A percentile compares a stretch with the other conserved stretches of the same genome.
Evolutionary conservation across 2,329 filamentous ascomycete genomes (phyloP).

Genomic region (Xylaria sp.): DNA sequence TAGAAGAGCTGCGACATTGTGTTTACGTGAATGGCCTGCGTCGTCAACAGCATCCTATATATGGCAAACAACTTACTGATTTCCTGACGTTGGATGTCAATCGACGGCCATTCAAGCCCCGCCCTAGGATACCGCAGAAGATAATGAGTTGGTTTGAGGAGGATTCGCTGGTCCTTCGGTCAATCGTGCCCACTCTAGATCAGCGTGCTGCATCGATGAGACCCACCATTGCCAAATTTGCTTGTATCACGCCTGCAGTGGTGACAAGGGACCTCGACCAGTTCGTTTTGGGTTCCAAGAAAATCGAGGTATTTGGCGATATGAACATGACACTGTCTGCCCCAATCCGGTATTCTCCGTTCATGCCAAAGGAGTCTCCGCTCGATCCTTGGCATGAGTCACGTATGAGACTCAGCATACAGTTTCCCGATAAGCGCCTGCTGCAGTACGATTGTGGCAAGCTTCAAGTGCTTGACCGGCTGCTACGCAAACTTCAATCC

Average conservation of each 20-base stretch:
- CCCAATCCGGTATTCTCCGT: slow-evolving; percentile 61
- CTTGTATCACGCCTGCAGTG: slow-evolving; percentile 88
- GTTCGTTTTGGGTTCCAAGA: slow-evolving; percentile 67
- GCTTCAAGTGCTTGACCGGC: slow-evolving; percentile 83
- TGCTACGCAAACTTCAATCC: slow-evolving; percentile 84
- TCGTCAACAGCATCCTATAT: slow-evolving; percentile 80
- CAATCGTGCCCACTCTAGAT: slow-evolving; percentile 75
- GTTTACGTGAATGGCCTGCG: slow-evolving; percentile 82
- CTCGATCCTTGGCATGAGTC: slow-evolving; percentile 91
- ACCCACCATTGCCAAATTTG: slow-evolving; percentile 82
- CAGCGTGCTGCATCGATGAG: slow-evolving; percentile 76
- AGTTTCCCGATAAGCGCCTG: slow-evolving; percentile 95
- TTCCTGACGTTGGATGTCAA: slow-evolving; percentile 70
- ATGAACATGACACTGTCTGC: slow-evolving; percentile 63
- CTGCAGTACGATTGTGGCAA: slow-evolving; percentile 98
- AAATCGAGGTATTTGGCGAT: slow-evolving; percentile 62
- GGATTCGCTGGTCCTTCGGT: slow-evolving; percentile 66
- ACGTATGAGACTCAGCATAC: slow-evolving; percentile 89
- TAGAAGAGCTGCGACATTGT: slow-evolving; percentile 80
- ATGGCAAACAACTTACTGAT: slow-evolving; percentile 79
- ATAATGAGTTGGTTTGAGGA: slow-evolving; percentile 78
- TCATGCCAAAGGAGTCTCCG: slow-evolving; percentile 60
- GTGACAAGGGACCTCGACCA: slow-evolving; percentile 78
- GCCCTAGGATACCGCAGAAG: slow-evolving; percentile 64
- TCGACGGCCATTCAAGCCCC: slow-evolving; percentile 63